Conservation (phyloP, 73 alveolate species). For the Symbiodinium natans region DNA sequence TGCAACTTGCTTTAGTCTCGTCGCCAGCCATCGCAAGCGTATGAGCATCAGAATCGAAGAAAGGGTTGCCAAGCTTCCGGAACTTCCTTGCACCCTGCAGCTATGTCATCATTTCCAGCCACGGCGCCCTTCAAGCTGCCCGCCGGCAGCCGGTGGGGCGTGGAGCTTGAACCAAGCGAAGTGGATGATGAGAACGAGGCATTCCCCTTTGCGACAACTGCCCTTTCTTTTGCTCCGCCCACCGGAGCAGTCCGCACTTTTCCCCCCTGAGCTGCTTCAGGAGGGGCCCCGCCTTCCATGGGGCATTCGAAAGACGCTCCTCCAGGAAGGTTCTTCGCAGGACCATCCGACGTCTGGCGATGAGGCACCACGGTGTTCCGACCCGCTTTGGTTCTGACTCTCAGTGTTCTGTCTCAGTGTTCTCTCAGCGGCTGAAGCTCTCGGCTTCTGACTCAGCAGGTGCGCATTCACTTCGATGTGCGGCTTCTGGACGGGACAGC, state of each 20-base stretch:
- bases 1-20: too few relatives aligned
- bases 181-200: background rate
- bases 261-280: too few relatives aligned
- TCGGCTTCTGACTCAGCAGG: too few relatives aligned
- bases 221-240: background rate
- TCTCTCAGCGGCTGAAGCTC: background rate
- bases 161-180: background rate
- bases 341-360: slow-evolving; percentile 60
- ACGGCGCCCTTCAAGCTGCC: too few relatives aligned
- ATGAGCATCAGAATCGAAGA: too few relatives aligned
- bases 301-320: slow-evolving; percentile 73
- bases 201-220: background rate
- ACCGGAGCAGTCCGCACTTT: background rate
- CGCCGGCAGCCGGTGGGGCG: background rate
- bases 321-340: slow-evolving; percentile 29
- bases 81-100: too few relatives aligned
- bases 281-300: slow-evolving; percentile 53
- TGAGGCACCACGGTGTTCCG: background rate
- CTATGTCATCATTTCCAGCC: too few relatives aligned
- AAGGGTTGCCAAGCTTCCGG: too few relatives aligned
- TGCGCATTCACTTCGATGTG: slow-evolving; percentile 38
- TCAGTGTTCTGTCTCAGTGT: too few relatives aligned
- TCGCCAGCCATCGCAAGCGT: too few relatives aligned
- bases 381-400: background rate
- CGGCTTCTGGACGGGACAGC: slow-evolving; percentile 48